A percentile compares a stretch with the other conserved stretches of the same genome.
Evolutionary conservation across 2,329 filamentous ascomycete genomes (phyloP).

Genomic region (Coniochaeta sp.): DNA sequence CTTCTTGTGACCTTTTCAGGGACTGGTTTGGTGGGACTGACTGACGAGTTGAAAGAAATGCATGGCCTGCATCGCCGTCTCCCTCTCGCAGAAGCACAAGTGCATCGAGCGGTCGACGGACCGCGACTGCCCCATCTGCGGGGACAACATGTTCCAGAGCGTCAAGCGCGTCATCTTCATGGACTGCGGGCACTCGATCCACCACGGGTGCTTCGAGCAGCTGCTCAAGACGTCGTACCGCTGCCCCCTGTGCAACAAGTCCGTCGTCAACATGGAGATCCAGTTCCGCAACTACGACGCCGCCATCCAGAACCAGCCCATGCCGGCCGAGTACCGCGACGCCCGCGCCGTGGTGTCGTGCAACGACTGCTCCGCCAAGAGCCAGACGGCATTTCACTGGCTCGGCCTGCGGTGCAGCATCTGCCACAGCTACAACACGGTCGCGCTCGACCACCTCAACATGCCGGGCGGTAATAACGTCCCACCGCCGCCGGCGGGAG

Average conservation of each 20-base stretch:
- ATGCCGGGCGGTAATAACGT: conserved; percentile 33
- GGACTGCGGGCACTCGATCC: conserved; percentile 92
- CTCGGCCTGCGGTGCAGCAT: conserved; percentile 81
- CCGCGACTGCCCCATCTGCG: conserved; percentile 93
- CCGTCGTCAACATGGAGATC: conserved; percentile 93
- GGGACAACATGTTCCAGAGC: conserved; percentile 93
- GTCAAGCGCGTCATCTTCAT: conserved; percentile 86
- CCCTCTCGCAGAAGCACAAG: conserved; percentile 75
- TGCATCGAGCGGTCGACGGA: conserved; percentile 94
- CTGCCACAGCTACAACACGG: conserved; percentile 64
- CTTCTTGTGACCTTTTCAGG: too few species aligned
- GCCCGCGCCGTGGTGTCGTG: conserved; percentile 81
- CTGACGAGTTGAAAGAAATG: conserved; percentile 55
- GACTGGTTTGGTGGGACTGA: conserved; percentile 4
- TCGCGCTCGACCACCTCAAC: conserved; percentile 48
- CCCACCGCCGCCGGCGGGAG: conserved; percentile 6
- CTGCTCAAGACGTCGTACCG: conserved; percentile 89
- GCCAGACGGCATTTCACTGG: conserved; percentile 87
- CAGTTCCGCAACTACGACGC: conserved; percentile 88
- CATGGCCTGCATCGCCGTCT: conserved; percentile 88
- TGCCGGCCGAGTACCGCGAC: conserved; percentile 76
- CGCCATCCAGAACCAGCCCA: conserved; percentile 81
- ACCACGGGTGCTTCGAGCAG: conserved; percentile 79
- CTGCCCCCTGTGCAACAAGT: conserved; percentile 94
- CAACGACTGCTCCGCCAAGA: conserved; percentile 90